phyloP scores from a whole-genome alignment of 1,284 basidiomycete genomes.

The Anthracocystis setariae region DNA sequence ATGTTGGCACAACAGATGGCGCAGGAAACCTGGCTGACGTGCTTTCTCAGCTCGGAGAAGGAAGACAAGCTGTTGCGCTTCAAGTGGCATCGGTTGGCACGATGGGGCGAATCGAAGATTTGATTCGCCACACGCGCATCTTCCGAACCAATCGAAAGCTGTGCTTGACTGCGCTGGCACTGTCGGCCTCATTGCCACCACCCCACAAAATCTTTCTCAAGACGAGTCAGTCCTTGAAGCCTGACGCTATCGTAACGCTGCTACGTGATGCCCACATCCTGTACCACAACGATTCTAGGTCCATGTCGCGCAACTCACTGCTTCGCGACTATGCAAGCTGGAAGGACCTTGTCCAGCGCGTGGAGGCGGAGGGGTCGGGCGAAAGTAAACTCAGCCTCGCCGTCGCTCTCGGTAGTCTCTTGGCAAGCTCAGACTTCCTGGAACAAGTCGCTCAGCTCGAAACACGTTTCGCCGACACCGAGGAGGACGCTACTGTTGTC shows the following conservation, averaged over 20 bases:
- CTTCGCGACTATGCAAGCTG: conserved; percentile 60
- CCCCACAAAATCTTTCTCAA: conserved; percentile 55
- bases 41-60: conserved; percentile 16
- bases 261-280: conserved; percentile 58
- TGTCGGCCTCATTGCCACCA: conserved; percentile 35
- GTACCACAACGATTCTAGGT: conserved; percentile 43
- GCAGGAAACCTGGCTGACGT: background rate
- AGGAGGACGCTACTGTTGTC: conserved; percentile 45
- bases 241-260: conserved; percentile 46
- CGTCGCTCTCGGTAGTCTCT: conserved; percentile 42
- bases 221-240: conserved; percentile 52
- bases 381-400: conserved; percentile 56
- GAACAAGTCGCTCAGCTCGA: conserved; percentile 48
- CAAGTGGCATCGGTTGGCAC: conserved; percentile 22
- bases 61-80: conserved; percentile 22
- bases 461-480: conserved; percentile 40
- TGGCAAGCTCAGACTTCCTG: conserved; percentile 52
- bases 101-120: conserved; percentile 21
- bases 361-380: conserved; percentile 59
- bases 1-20: conserved; percentile 1
- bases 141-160: conserved; percentile 59
- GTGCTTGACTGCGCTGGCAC: conserved; percentile 51
- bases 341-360: conserved; percentile 61
- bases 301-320: conserved; percentile 44
- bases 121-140: conserved; percentile 52